A percentile compares a stretch with the other conserved stretches of the same genome.
Conservation (phyloP, 2,329 filamentous ascomycete species). For the Calycina marina region DNA sequence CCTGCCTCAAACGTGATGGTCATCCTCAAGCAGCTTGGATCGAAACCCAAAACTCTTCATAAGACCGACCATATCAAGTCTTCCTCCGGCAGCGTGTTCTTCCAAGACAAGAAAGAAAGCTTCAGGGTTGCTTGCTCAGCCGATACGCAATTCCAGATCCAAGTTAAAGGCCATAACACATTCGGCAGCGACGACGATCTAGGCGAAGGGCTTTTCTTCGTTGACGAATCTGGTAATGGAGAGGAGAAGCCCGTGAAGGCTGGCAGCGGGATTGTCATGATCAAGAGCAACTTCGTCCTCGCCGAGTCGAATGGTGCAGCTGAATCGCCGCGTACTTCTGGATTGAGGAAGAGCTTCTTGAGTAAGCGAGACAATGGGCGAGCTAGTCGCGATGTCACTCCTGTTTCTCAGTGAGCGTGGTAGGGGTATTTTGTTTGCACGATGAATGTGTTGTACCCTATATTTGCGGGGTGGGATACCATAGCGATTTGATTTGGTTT, state of each 20-base stretch:
- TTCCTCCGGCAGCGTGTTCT: slow-evolving; percentile 47
- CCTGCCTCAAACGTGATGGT: slow-evolving; percentile 67
- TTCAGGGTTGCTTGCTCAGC: slow-evolving; percentile 68
- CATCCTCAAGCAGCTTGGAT: slow-evolving; percentile 47
- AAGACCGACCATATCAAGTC: slow-evolving; percentile 89
- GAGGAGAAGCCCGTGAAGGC: slow-evolving; percentile 61
- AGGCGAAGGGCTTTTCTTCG: slow-evolving; percentile 76
- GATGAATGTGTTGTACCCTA: too few species aligned
- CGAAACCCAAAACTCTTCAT: slow-evolving; percentile 65
- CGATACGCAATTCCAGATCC: slow-evolving; percentile 73
- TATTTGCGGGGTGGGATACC: too few species aligned
- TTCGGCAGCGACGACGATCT: slow-evolving; percentile 75
- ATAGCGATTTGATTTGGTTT: too few species aligned
- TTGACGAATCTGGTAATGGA: slow-evolving; percentile 62
- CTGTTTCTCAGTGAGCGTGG: too few species aligned
- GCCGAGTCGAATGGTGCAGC: slow-evolving; percentile 21
- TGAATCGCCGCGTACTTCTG: slow-evolving; percentile 28
- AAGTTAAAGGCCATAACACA: slow-evolving; percentile 71
- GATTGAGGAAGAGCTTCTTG: slow-evolving; percentile 38
- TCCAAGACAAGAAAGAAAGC: slow-evolving; percentile 49
- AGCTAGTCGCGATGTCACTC: slow-evolving; percentile 29
- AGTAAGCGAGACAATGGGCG: slow-evolving; percentile 29
- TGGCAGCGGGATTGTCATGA: slow-evolving; percentile 54
- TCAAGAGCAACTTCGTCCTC: slow-evolving; percentile 58
- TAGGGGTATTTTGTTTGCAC: too few species aligned